Evolutionary conservation across 78 protist species (phyloP), one percentile per base, ranked within the genome.

Genomic region (Dictyostelium intermedium): DNA sequence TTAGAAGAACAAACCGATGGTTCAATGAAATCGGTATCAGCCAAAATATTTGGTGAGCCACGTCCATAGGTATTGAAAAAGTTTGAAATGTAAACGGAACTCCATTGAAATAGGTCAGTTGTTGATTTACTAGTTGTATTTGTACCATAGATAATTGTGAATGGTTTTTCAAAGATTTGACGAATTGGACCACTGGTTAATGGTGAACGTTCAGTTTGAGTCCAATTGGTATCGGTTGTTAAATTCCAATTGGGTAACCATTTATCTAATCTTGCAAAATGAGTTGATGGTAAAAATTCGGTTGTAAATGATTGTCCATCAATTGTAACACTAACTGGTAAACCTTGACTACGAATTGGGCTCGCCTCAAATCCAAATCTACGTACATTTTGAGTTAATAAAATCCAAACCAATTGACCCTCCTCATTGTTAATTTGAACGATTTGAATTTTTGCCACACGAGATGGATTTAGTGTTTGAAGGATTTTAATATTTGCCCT

Each of bases 91-190:
- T 39, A 76, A 20, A 50, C 56, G 4, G 92, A 81, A 39, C 60
- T 27, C 92, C 84, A 76, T 35, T 76, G 11, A 39, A 85, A 79
- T 41, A 30, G 16, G 6, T 5, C 4, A 25, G 5, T 14, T 4
- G 56, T 77, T 39, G 27, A 14, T 18, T 13, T 0, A 14, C 27
- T 8, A 1, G 60, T 41, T 35, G 60, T n/a, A n/a, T 56, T 56
- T 27, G 84, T 86, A 13, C 92, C 92, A 35, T 50, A 50, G 47
- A 86, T 39, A 27, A 86, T 86, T 25, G 76, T 50, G 43, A 86
- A 86, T 56, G 45, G 83, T 39, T 86, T 86, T 78, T 86, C 92
- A 76, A 86, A 76, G 2, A 86, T 86, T 60, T 73, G 84, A 43
- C 84, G 41, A 18, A 86, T 86, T 73, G 92, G 92, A 0, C 92